A percentile compares a stretch with the other conserved stretches of the same genome.
These are phyloP conservation scores for Aureobasidium subglaciale DNA, from an alignment of 2,329 filamentous ascomycete species.

Conservation along the genomic window DNA sequence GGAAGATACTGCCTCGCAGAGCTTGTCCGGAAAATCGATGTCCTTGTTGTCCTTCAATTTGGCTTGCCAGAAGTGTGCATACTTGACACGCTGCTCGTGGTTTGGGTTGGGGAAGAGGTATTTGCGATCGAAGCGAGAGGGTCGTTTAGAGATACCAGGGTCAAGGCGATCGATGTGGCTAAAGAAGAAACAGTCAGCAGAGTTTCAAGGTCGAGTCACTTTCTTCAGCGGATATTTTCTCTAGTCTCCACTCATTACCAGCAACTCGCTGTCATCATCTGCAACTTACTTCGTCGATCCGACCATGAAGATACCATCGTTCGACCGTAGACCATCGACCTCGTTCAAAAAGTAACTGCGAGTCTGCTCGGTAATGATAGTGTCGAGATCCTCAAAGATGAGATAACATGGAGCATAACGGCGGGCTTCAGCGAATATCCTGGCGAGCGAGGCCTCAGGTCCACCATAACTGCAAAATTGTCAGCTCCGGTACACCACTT, in stretches of 20 bases:
- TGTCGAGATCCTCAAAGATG: constrained; percentile 37
- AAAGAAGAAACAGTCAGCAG: background rate
- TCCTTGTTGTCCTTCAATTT: constrained; percentile 29
- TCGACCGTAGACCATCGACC: constrained; percentile 35
- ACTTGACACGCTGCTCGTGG: constrained; percentile 32
- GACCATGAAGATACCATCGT: constrained; percentile 38
- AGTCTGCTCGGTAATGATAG: constrained; percentile 30
- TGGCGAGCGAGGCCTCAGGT: constrained; percentile 45
- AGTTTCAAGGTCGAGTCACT: background rate
- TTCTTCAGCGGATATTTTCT: too few relatives aligned
- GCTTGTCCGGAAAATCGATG: constrained; percentile 25
- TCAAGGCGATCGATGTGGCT: constrained; percentile 31
- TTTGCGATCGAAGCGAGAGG: constrained; percentile 41
- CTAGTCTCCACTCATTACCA: too few relatives aligned
- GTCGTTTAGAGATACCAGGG: constrained; percentile 38
- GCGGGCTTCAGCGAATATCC: constrained; percentile 35
- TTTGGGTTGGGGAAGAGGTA: constrained; percentile 39
- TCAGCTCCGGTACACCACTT: background rate
- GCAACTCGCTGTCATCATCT: too few relatives aligned
- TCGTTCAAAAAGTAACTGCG: constrained; percentile 38
- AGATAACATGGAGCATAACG: constrained; percentile 34
- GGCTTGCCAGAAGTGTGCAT: constrained; percentile 39
- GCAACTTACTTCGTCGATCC: constrained; percentile 32
- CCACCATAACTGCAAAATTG: constrained; percentile 30
- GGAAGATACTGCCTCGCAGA: constrained; percentile 44